phyloP scores from a whole-genome alignment of 164 flowering plant genomes.

The Vitis rotundifolia region DNA sequence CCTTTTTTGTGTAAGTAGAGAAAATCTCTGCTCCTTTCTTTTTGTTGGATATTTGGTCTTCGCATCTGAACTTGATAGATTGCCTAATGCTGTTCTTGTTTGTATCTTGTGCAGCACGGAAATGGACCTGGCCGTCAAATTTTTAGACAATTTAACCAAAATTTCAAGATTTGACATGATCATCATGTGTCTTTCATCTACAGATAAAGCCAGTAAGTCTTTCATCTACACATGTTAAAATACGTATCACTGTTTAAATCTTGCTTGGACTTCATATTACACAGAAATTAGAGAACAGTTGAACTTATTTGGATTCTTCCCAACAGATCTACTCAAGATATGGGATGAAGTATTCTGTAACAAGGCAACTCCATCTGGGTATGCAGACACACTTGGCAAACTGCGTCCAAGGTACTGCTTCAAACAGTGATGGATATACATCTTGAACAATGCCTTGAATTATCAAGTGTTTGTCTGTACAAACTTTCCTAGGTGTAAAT shows the following conservation, averaged over 20 bases:
- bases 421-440: constrained; percentile 18
- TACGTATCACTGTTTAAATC: background rate
- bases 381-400: constrained; percentile 46
- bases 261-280: background rate
- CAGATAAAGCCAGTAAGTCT: constrained; percentile 67
- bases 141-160: constrained; percentile 62
- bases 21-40: background rate
- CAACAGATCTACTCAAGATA: constrained; percentile 62
- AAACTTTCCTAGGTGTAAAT: constrained; percentile 1
- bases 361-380: constrained; percentile 47
- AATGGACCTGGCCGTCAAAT: constrained; percentile 57
- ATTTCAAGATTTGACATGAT: constrained; percentile 86
- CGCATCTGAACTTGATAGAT: background rate
- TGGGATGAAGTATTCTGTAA: constrained; percentile 72
- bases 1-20: constrained; percentile 68
- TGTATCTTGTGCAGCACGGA: constrained; percentile 59
- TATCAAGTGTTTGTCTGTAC: background rate
- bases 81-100: background rate
- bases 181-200: constrained; percentile 73
- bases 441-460: background rate
- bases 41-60: background rate
- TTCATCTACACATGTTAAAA: background rate
- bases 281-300: background rate
- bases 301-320: constrained; percentile 3
- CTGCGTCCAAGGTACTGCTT: constrained; percentile 58